A percentile compares a stretch with the other conserved stretches of the same genome.
These are phyloP conservation scores for Cladosporium sp. DNA, from an alignment of 2,329 filamentous ascomycete genomes.

Conservation along the genomic window DNA sequence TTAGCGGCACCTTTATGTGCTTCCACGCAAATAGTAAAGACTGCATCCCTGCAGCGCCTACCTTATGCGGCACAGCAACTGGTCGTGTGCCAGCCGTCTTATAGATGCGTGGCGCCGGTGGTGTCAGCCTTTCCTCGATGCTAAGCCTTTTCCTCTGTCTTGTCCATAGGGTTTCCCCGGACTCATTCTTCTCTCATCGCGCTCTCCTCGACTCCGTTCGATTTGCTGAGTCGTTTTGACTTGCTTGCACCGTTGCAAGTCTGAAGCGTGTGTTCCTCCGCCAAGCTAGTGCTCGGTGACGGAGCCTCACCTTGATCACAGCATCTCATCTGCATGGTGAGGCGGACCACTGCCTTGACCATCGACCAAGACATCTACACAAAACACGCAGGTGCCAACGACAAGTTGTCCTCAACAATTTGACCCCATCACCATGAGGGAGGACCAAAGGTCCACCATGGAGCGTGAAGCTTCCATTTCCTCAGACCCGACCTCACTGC, in stretches of 20 bases:
- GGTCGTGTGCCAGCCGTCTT: constrained; percentile 9
- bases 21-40: neutral
- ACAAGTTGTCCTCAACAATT: neutral
- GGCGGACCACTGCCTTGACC: neutral
- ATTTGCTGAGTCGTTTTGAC: neutral
- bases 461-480: neutral
- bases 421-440: neutral
- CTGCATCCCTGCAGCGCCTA: constrained; percentile 1
- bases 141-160: constrained; percentile 14
- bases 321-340: neutral
- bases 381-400: neutral
- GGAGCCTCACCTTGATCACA: neutral
- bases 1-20: neutral
- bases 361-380: neutral
- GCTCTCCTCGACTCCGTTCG: neutral
- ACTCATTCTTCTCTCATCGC: neutral
- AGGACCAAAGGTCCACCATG: neutral
- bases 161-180: neutral
- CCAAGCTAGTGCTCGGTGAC: neutral
- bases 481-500: neutral
- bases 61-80: constrained; percentile 6
- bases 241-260: neutral
- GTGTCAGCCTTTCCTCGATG: constrained; percentile 4
- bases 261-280: neutral
- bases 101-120: constrained; percentile 7